Percentiles rank a stretch among this genome's conserved stretches.
phyloP scores from a whole-genome alignment of 495 filamentous ascomycete species.

The Podospora pseudoanserina region DNA sequence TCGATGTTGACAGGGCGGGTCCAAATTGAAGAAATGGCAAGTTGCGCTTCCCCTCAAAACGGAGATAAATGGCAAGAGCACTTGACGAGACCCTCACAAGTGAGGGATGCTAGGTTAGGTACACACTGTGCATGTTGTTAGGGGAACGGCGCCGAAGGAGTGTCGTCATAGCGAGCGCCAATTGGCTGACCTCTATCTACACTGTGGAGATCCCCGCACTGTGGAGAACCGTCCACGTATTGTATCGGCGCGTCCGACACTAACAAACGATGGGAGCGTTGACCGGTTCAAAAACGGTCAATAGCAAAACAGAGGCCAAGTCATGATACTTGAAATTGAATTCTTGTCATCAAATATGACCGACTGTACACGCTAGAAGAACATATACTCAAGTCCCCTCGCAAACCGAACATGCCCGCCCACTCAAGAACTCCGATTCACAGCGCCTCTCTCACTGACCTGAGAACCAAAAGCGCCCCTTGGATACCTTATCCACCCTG shows the following conservation, averaged over 20 bases:
- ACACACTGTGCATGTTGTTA: neutral
- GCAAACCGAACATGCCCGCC: neutral
- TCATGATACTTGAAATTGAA: neutral
- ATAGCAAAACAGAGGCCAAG: neutral
- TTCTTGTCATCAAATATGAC: neutral
- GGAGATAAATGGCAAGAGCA: neutral
- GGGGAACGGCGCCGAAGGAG: neutral
- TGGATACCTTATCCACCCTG: neutral
- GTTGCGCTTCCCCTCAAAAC: neutral
- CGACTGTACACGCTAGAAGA: neutral
- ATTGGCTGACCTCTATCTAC: neutral
- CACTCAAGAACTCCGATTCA: conserved; percentile 14
- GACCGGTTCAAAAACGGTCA: neutral
- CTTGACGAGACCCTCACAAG: neutral
- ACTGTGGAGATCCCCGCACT: neutral
- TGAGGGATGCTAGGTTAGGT: neutral
- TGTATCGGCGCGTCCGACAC: neutral
- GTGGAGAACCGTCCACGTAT: neutral
- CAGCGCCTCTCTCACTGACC: conserved; percentile 20
- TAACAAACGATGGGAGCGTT: neutral
- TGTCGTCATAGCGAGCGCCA: neutral
- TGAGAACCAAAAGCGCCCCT: conserved; percentile 11
- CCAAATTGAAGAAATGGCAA: neutral
- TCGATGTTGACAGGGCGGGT: neutral
- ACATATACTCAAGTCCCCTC: neutral